Evolutionary conservation across 1,284 basidiomycete genomes (phyloP).

Genomic region (Sutorius eximius): DNA sequence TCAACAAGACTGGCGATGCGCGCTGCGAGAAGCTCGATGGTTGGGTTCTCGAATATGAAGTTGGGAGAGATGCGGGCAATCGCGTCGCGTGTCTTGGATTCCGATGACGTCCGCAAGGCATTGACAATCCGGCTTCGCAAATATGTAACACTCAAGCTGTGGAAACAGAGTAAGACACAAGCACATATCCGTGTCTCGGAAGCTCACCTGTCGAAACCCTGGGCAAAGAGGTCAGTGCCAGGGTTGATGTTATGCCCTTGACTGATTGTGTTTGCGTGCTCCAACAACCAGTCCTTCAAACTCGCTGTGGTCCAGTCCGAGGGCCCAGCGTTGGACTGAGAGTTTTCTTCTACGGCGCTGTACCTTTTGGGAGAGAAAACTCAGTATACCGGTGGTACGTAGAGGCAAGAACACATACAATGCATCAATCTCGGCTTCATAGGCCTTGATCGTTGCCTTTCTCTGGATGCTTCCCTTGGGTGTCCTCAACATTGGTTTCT

Average conservation of each 20-base stretch:
- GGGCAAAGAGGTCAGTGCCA: slow-evolving; percentile 7
- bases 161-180: background rate
- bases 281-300: slow-evolving; percentile 4
- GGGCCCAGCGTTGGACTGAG: background rate
- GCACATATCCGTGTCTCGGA: background rate
- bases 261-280: background rate
- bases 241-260: background rate
- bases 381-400: background rate
- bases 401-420: slow-evolving; percentile 10
- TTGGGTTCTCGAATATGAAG: slow-evolving; percentile 11
- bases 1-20: background rate
- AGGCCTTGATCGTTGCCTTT: slow-evolving; percentile 17
- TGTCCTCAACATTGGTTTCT: slow-evolving; percentile 21
- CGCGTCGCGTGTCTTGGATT: background rate
- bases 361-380: background rate
- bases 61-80: slow-evolving; percentile 3
- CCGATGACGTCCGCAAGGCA: slow-evolving; percentile 2
- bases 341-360: background rate
- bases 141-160: slow-evolving; percentile 9
- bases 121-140: slow-evolving; percentile 1
- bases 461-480: slow-evolving; percentile 24
- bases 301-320: background rate
- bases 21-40: slow-evolving; percentile 8
- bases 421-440: slow-evolving; percentile 22
- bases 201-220: slow-evolving; percentile 17